phyloP scores from a whole-genome alignment of 1,284 basidiomycete species.

The Heterobasidion parviporum region DNA sequence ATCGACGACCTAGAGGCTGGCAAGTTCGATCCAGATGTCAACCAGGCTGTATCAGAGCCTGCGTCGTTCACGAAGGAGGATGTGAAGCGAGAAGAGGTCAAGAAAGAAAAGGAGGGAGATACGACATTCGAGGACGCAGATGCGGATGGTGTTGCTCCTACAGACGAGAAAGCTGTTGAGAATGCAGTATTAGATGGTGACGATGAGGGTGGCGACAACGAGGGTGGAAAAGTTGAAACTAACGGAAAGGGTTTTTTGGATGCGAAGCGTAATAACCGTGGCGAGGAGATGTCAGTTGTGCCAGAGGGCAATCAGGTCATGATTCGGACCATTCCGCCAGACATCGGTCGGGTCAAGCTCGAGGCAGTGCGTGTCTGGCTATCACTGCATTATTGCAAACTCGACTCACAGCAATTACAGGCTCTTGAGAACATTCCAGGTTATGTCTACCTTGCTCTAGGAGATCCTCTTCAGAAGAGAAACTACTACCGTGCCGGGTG shows the following conservation, averaged over 20 bases:
- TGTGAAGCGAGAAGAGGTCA: constrained; percentile 11
- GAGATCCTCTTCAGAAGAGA: constrained; percentile 84
- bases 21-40: constrained; percentile 69
- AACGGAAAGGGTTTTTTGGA: constrained; percentile 48
- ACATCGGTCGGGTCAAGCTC: constrained; percentile 78
- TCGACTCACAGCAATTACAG: constrained; percentile 25
- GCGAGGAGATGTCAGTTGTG: constrained; percentile 69
- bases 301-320: constrained; percentile 85
- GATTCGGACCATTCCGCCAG: constrained; percentile 89
- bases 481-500: constrained; percentile 90
- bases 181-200: constrained; percentile 63
- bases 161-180: constrained; percentile 33
- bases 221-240: constrained; percentile 41
- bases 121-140: constrained; percentile 24
- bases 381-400: constrained; percentile 8
- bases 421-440: constrained; percentile 60
- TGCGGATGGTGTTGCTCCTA: constrained; percentile 13
- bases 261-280: constrained; percentile 41
- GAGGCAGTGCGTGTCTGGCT: constrained; percentile 61
- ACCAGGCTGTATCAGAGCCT: constrained; percentile 41
- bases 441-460: constrained; percentile 77
- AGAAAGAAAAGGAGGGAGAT: constrained; percentile 16
- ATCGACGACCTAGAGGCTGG: constrained; percentile 74
- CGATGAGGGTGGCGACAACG: constrained; percentile 68
- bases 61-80: constrained; percentile 36